Evolutionary conservation across 2,329 filamentous ascomycete genomes (phyloP), one percentile per base, ranked within the genome.

Genomic region (Lachnum nothofagi): DNA sequence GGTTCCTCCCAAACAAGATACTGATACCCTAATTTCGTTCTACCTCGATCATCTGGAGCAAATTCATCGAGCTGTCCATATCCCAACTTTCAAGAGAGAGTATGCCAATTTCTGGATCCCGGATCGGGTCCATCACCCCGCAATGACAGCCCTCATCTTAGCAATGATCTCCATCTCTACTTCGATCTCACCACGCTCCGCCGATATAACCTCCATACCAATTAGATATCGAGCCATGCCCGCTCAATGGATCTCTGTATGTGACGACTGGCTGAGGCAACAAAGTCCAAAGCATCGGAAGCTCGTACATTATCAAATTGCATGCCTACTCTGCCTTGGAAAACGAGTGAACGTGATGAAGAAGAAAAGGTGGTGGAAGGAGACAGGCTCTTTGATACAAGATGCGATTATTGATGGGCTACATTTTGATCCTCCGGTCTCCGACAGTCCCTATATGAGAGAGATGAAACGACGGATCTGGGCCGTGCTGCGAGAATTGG

Each of bases 351-450:
- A 83, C 64, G 78, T 75, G 2, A 74, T 82, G 55, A 80, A 82
- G 69, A 82, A 82, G 72, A 82, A 82, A 71, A 71, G 77, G 10
- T 82, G 79, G 63, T 82, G 79, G 79, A 79, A 76, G 14, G 71
- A 72, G 33, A 71, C 79, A 1, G 78, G 79, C 0, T 70, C 73
- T 4, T 68, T 82, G 48, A 73, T 80, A 12, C 77, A 78, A 41
- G 76, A 82, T 44, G 78, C 75, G 46, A 75, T 82, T 49, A 74
- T 75, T 2, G 74, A 82, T 24, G 79, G 78, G 14, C 68, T 83
- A 40, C 79, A 83, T 57, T 75, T 76, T 16, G 79, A 82, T 59
- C 78, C 78, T 3, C 75, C 75, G 57, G 71, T 75, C 67, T 70
- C 68, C 16, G 71, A 73, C 46, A 49, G 40, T 22, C 72, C 78